phyloP scores from a whole-genome alignment of 768 basidiomycete species.

The Kwoniella botswanensis region DNA sequence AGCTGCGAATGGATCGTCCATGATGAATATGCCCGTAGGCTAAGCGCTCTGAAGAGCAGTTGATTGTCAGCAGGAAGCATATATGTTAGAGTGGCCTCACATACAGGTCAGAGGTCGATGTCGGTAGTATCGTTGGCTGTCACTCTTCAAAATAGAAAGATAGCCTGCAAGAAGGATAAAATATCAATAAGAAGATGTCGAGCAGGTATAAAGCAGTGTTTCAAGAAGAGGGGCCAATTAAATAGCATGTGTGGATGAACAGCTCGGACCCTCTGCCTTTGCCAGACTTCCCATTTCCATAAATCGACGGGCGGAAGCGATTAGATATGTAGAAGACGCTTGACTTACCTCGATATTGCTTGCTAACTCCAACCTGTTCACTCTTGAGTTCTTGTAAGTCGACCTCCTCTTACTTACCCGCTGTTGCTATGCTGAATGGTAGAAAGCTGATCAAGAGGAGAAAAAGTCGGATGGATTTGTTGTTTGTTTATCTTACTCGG shows the following conservation, averaged over 20 bases:
- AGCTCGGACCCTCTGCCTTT: neutral
- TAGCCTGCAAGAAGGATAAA: neutral
- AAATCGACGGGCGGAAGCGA: neutral
- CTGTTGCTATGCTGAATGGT: neutral
- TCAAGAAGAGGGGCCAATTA: neutral
- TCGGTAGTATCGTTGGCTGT: too few species aligned
- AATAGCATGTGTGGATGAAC: neutral
- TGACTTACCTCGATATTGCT: neutral
- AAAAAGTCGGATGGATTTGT: neutral
- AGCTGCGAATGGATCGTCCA: constrained; percentile 38
- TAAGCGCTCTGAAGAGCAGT: neutral
- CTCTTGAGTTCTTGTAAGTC: neutral
- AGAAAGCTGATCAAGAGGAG: neutral
- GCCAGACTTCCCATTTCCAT: too few species aligned
- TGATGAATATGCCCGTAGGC: constrained; percentile 13
- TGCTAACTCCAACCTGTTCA: too few species aligned
- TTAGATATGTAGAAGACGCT: neutral
- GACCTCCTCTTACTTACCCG: neutral
- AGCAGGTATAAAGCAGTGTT: neutral
- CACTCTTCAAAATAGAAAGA: too few species aligned
- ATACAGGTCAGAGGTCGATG: too few species aligned
- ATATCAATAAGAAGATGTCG: neutral
- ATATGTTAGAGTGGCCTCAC: too few species aligned
- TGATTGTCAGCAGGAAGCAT: neutral
- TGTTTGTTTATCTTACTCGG: neutral